Percentiles rank a stretch among this genome's conserved stretches.
Evolutionary conservation across 2,329 filamentous ascomycete species (phyloP).

Genomic region (Alternaria panax): DNA sequence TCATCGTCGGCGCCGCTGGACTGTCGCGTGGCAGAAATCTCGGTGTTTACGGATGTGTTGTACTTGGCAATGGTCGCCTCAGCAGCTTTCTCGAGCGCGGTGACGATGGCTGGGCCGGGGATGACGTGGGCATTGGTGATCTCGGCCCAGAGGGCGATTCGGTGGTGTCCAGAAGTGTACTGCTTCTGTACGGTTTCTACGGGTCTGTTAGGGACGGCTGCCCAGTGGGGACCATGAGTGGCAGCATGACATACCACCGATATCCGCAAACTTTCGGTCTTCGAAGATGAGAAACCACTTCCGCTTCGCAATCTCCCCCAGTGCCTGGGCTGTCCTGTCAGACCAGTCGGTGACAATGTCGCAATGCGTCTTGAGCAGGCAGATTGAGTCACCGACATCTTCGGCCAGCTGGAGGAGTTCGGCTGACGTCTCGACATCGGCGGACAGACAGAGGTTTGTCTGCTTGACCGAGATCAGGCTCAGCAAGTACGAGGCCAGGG

Average conservation of each 20-base stretch:
- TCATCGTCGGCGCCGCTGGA: conserved; percentile 41
- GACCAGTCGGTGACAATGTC: conserved; percentile 69
- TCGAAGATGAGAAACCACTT: conserved; percentile 63
- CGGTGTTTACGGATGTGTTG: conserved; percentile 60
- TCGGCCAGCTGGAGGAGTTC: conserved; percentile 64
- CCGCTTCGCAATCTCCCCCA: conserved; percentile 57
- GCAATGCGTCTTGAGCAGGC: conserved; percentile 67
- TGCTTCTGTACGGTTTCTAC: conserved; percentile 63
- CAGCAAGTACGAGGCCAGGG: conserved; percentile 58
- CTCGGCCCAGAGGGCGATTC: conserved; percentile 61
- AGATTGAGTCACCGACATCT: conserved; percentile 67
- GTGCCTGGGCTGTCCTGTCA: conserved; percentile 59
- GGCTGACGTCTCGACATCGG: conserved; percentile 64
- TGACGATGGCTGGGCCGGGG: conserved; percentile 60
- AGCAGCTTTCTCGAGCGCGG: conserved; percentile 59
- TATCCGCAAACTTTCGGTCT: conserved; percentile 64
- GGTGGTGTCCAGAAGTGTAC: conserved; percentile 59
- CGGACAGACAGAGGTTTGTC: conserved; percentile 63
- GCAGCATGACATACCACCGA: conserved; percentile 56
- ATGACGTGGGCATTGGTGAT: conserved; percentile 63
- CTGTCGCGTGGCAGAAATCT: conserved; percentile 53
- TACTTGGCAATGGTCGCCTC: conserved; percentile 56
- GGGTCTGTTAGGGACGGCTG: conserved; percentile 13
- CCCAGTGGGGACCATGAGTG: background rate
- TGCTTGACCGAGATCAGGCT: conserved; percentile 59